Evolutionary conservation across 129 eudicot species (phyloP).

Genomic region (Flaveria trinervia): DNA sequence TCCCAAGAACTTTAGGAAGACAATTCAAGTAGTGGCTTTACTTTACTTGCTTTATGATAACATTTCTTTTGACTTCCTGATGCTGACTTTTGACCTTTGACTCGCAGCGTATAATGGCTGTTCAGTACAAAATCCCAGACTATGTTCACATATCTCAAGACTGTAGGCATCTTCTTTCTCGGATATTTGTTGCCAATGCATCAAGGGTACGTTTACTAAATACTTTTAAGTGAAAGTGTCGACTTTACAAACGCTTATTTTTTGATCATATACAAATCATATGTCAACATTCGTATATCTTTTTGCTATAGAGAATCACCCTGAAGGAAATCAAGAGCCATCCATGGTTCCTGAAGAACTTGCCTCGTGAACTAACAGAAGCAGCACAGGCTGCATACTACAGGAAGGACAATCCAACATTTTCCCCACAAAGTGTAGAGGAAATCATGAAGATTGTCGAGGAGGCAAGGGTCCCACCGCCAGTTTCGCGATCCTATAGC

Average conservation of each 20-base stretch:
- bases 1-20: slow-evolving; percentile 89
- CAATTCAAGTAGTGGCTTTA: slow-evolving; percentile 64
- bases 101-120: slow-evolving; percentile 70
- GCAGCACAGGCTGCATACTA: slow-evolving; percentile 56
- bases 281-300: not conserved
- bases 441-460: slow-evolving; percentile 85
- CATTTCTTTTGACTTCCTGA: not conserved
- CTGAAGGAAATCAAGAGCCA: slow-evolving; percentile 71
- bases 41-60: not conserved
- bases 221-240: too few relatives aligned
- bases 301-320: slow-evolving; percentile 54
- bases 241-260: too few relatives aligned
- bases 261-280: too few relatives aligned
- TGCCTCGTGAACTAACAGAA: slow-evolving; percentile 76
- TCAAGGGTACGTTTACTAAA: slow-evolving; percentile 48
- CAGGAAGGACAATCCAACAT: slow-evolving; percentile 57
- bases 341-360: slow-evolving; percentile 85
- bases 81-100: slow-evolving; percentile 15
- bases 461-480: slow-evolving; percentile 71
- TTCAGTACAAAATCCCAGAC: slow-evolving; percentile 89
- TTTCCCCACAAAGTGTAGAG: slow-evolving; percentile 66
- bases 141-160: slow-evolving; percentile 95
- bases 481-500: slow-evolving; percentile 55
- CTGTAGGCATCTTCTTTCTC: slow-evolving; percentile 86
- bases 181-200: slow-evolving; percentile 75